Evolutionary conservation across 2,329 filamentous ascomycete genomes (phyloP).

Genomic region (Colletotrichum cuscutae): DNA sequence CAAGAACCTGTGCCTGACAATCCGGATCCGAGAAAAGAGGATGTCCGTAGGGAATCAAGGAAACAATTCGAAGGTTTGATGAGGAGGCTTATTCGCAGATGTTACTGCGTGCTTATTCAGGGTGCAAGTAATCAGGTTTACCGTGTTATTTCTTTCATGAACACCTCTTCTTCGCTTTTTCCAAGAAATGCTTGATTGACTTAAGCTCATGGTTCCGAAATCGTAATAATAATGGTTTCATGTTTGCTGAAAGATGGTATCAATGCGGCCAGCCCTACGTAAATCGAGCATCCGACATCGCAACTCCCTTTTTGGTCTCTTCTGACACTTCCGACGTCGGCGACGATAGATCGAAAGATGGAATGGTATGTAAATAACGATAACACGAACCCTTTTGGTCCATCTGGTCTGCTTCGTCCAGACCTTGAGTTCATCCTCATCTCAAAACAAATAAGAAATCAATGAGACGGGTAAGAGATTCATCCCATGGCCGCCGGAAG

Average conservation of each 20-base stretch:
- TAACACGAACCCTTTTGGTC: neutral
- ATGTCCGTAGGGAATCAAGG: no score
- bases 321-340: conserved; percentile 22
- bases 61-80: no score
- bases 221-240: conserved; percentile 25
- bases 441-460: conserved; percentile 1
- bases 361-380: neutral
- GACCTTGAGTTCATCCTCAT: conserved; percentile 21
- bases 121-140: conserved; percentile 26
- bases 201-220: conserved; percentile 33
- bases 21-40: conserved; percentile 10
- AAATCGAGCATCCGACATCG: neutral
- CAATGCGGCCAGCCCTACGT: conserved; percentile 31
- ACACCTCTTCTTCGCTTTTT: conserved; percentile 25
- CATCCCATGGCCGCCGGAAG: conserved; percentile 10
- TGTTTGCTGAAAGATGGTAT: conserved; percentile 21
- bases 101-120: neutral
- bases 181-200: conserved; percentile 41
- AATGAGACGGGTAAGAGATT: conserved; percentile 31
- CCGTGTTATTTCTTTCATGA: conserved; percentile 27
- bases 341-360: neutral
- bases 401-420: conserved; percentile 15
- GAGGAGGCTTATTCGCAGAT: neutral
- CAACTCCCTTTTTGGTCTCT: conserved; percentile 2
- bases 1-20: neutral